Percentiles rank a stretch among this genome's conserved stretches.
Conservation (phyloP, 2,329 filamentous ascomycete genomes). For the Aspergillus sp. region DNA sequence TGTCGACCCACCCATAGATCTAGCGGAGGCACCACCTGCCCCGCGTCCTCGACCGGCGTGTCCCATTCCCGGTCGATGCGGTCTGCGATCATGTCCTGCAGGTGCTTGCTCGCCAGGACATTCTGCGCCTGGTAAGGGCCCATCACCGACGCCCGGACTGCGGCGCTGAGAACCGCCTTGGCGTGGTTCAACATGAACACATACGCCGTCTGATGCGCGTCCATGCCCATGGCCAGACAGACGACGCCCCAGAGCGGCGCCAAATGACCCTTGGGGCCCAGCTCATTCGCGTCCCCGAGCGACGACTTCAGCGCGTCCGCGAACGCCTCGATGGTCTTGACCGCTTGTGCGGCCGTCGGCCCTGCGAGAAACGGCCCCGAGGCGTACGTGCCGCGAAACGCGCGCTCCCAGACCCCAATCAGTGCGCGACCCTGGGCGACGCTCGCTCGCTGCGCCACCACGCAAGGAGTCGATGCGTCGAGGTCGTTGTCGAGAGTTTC, state of each 20-base stretch:
- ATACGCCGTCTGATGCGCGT: constrained; percentile 56
- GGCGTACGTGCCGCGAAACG: constrained; percentile 43
- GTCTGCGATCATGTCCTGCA: constrained; percentile 53
- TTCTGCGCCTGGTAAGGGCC: constrained; percentile 65
- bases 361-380: constrained; percentile 9
- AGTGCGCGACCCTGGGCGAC: constrained; percentile 61
- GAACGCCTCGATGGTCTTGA: constrained; percentile 37
- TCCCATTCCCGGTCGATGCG: constrained; percentile 52
- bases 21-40: constrained; percentile 60
- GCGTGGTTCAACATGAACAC: constrained; percentile 65
- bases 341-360: constrained; percentile 20
- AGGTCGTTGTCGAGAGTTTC: constrained; percentile 61
- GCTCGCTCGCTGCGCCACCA: constrained; percentile 61
- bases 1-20: constrained; percentile 66
- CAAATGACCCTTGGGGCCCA: constrained; percentile 54
- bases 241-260: constrained; percentile 62
- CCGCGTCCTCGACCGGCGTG: constrained; percentile 54
- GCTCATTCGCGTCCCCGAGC: constrained; percentile 28
- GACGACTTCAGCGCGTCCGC: constrained; percentile 38
- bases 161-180: constrained; percentile 62
- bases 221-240: constrained; percentile 53
- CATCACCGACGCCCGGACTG: constrained; percentile 63
- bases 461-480: constrained; percentile 63
- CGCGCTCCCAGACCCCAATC: constrained; percentile 60
- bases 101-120: constrained; percentile 53